Conservation (phyloP, 202 grass and related monocot species). For the Saccharum hybrid region DNA sequence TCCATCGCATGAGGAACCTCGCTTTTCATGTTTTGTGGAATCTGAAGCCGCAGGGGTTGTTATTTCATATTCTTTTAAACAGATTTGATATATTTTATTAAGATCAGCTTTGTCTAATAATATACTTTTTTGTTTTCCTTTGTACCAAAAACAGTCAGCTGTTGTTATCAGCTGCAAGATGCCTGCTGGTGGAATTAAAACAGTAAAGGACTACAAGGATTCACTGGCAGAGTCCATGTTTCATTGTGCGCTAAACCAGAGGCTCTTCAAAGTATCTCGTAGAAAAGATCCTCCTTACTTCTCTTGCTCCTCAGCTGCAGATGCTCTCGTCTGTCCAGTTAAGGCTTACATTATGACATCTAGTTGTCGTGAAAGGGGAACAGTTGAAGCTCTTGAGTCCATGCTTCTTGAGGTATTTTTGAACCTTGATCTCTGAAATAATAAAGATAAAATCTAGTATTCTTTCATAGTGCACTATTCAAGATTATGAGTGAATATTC, state of each 20-base stretch:
- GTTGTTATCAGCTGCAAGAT: slow-evolving; percentile 98
- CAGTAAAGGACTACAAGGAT: slow-evolving; percentile 90
- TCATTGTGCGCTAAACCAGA: slow-evolving; percentile 95
- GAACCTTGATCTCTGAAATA: slow-evolving; percentile 38
- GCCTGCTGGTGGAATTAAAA: slow-evolving; percentile 77
- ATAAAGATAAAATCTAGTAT: slow-evolving; percentile 17
- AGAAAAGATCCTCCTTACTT: slow-evolving; percentile 87
- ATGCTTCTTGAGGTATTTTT: slow-evolving; percentile 94
- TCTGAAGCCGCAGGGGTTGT: slow-evolving; percentile 97
- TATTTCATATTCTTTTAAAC: slow-evolving; percentile 29
- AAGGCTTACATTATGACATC: slow-evolving; percentile 99
- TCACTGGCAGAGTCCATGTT: slow-evolving; percentile 94
- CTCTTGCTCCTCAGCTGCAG: slow-evolving; percentile 92
- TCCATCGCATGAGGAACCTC: slow-evolving; percentile 90
- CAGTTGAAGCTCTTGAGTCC: slow-evolving; percentile 86
- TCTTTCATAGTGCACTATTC: not conserved
- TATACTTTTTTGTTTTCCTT: slow-evolving; percentile 27
- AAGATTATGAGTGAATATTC: not conserved
- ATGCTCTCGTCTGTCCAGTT: slow-evolving; percentile 77
- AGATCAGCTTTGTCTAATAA: not conserved
- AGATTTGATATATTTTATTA: slow-evolving; percentile 21
- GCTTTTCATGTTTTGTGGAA: slow-evolving; percentile 98
- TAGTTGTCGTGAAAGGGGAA: slow-evolving; percentile 89
- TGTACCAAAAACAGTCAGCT: slow-evolving; percentile 77
- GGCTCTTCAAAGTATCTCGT: slow-evolving; percentile 95